Evolutionary conservation across 1,284 basidiomycete genomes (phyloP).

Genomic region (Gomphus bonarii): DNA sequence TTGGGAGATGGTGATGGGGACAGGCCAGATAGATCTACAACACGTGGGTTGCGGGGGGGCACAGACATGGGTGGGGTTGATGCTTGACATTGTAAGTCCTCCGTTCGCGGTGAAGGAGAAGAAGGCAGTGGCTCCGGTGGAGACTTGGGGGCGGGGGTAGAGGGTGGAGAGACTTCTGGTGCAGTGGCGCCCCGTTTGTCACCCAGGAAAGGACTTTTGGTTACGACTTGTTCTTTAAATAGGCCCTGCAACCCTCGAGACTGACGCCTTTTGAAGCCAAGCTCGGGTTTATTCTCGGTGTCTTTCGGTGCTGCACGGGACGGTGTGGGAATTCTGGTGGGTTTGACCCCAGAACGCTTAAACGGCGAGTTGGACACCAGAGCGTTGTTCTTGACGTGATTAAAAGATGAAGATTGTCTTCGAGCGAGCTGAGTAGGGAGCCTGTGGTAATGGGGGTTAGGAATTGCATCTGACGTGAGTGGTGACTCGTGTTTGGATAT

Average conservation of each 20-base stretch:
- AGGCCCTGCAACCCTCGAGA: constrained; percentile 68
- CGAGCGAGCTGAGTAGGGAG: constrained; percentile 41
- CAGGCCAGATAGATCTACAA: constrained; percentile 9
- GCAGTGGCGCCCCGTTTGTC: constrained; percentile 13
- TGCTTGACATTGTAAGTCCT: constrained; percentile 11
- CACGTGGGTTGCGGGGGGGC: constrained; percentile 11
- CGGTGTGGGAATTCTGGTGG: constrained; percentile 35
- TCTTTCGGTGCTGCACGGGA: constrained; percentile 38
- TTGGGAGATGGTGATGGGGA: constrained; percentile 28
- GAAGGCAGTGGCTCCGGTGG: constrained; percentile 20
- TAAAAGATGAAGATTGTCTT: constrained; percentile 73
- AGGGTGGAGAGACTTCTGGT: constrained; percentile 2
- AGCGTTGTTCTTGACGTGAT: constrained; percentile 69
- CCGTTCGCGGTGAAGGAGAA: constrained; percentile 21
- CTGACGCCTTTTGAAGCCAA: constrained; percentile 60
- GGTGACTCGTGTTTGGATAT: constrained; percentile 56
- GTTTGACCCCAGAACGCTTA: constrained; percentile 32
- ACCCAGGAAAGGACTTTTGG: constrained; percentile 73
- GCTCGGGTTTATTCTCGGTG: constrained; percentile 48
- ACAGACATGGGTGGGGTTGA: constrained; percentile 14
- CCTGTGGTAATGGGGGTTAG: constrained; percentile 23
- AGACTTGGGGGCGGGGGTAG: constrained; percentile 16
- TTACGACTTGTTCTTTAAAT: constrained; percentile 67
- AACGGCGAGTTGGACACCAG: constrained; percentile 88
- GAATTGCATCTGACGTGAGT: constrained; percentile 15